Conservation (phyloP, 805 yeast species). For the Lachancea nothofagi region DNA sequence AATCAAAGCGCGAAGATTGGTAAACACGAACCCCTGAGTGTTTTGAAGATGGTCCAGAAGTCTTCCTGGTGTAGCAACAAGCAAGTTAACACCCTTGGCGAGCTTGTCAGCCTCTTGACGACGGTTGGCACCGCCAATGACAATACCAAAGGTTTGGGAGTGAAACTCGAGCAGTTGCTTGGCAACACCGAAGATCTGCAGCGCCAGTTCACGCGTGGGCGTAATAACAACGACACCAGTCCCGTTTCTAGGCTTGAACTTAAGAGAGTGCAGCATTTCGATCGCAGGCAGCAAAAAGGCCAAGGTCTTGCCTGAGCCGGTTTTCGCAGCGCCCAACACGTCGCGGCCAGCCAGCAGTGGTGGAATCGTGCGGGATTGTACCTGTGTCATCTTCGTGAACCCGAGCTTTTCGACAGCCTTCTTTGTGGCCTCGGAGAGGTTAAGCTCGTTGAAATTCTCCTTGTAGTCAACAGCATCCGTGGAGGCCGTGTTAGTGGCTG, state of each 20-base stretch:
- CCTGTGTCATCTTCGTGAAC: conserved; percentile 85
- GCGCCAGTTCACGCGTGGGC: conserved; percentile 96
- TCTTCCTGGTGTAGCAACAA: conserved; percentile 98
- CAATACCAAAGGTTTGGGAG: conserved; percentile 92
- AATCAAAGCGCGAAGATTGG: conserved; percentile 86
- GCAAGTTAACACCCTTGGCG: conserved; percentile 84
- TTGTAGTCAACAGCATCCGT: conserved; percentile 10
- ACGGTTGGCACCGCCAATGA: conserved; percentile 97
- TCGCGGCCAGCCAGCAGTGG: conserved; percentile 95
- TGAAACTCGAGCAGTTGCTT: conserved; percentile 87
- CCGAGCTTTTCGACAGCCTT: conserved; percentile 86
- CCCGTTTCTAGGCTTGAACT: conserved; percentile 96
- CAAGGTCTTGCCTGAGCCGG: conserved; percentile 97
- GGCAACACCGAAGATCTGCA: conserved; percentile 97
- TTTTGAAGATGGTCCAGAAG: conserved; percentile 93
- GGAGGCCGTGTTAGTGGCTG: not conserved
- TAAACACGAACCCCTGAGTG: conserved; percentile 88
- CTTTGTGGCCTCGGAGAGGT: conserved; percentile 75
- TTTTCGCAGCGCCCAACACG: conserved; percentile 98
- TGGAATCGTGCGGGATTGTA: conserved; percentile 93
- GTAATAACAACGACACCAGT: conserved; percentile 94
- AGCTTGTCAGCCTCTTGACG: conserved; percentile 96
- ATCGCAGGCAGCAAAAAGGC: conserved; percentile 96
- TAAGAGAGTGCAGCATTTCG: conserved; percentile 81
- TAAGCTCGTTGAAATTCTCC: conserved; percentile 42